Evolutionary conservation across 73 alveolate genomes (phyloP).

Genomic region (Paramecium sonneborni): DNA sequence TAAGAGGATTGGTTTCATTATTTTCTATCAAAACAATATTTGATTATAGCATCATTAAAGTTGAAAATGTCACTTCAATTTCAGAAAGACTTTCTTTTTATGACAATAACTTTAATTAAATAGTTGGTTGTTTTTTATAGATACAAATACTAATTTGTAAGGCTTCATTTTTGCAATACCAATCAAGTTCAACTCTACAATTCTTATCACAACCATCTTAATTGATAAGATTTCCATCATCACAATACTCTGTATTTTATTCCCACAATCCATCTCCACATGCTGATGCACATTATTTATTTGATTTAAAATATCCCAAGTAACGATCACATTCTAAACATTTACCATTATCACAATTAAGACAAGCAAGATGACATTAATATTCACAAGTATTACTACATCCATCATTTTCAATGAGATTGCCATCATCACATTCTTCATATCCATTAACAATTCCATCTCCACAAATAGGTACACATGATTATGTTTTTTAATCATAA

Average conservation of each 20-base stretch:
- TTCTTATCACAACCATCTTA: constrained; percentile 3
- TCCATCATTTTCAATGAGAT: constrained; percentile 59
- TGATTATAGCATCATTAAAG: not conserved
- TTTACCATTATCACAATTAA: not conserved
- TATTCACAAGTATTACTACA: constrained; percentile 24
- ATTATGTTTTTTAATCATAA: not conserved
- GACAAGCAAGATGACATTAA: not conserved
- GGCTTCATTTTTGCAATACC: not conserved
- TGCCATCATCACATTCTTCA: constrained; percentile 75
- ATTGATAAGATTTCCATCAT: not conserved
- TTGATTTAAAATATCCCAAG: not conserved
- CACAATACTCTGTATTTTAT: not conserved
- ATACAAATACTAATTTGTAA: not conserved
- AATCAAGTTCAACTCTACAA: not conserved
- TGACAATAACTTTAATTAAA: not conserved
- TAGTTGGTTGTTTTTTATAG: not conserved
- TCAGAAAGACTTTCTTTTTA: not conserved
- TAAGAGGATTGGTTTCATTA: not conserved
- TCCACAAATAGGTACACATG: not conserved
- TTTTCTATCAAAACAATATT: not conserved
- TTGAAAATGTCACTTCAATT: not conserved
- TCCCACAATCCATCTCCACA: constrained; percentile 44
- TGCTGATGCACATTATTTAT: not conserved
- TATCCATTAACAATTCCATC: not conserved
- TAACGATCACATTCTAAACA: constrained; percentile 31